Conservation (phyloP, 192 early-diverging fungal genomes). For the Coemansia sp. region DNA sequence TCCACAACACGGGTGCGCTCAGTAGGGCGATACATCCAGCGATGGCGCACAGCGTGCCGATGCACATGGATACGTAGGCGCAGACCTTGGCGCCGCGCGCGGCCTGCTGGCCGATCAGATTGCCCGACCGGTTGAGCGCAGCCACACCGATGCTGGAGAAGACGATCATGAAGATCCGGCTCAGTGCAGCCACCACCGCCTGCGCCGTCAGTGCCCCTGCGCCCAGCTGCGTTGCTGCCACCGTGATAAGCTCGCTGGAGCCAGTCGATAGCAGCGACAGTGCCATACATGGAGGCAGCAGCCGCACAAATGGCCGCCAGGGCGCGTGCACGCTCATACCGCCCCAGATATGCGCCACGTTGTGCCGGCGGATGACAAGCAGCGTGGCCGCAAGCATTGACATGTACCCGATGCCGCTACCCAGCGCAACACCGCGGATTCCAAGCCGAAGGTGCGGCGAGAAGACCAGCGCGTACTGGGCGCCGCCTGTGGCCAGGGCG, state of each 20-base stretch:
- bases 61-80: slow-evolving; percentile 22
- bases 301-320: slow-evolving; percentile 30
- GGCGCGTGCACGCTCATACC: slow-evolving; percentile 26
- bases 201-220: slow-evolving; percentile 73
- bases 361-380: slow-evolving; percentile 49
- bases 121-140: slow-evolving; percentile 78
- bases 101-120: slow-evolving; percentile 61
- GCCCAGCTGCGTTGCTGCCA: slow-evolving; percentile 83
- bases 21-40: slow-evolving; percentile 34
- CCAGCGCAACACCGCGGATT: slow-evolving; percentile 68
- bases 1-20: slow-evolving; percentile 25
- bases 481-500: slow-evolving; percentile 21
- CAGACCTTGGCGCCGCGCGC: slow-evolving; percentile 36
- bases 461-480: slow-evolving; percentile 48
- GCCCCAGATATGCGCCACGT: slow-evolving; percentile 30
- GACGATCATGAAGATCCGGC: slow-evolving; percentile 67
- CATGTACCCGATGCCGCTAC: slow-evolving; percentile 60
- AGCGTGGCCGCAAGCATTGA: slow-evolving; percentile 58
- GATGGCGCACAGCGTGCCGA: slow-evolving; percentile 26
- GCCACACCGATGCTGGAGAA: slow-evolving; percentile 73
- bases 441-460: slow-evolving; percentile 58
- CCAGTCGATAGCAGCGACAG: slow-evolving; percentile 44
- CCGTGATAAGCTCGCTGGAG: slow-evolving; percentile 67
- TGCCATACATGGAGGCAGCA: slow-evolving; percentile 29
- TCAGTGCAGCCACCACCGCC: slow-evolving; percentile 71